These are phyloP conservation scores for Sicyos edulis DNA, from an alignment of 306 rosid species.

Conservation along the genomic window DNA sequence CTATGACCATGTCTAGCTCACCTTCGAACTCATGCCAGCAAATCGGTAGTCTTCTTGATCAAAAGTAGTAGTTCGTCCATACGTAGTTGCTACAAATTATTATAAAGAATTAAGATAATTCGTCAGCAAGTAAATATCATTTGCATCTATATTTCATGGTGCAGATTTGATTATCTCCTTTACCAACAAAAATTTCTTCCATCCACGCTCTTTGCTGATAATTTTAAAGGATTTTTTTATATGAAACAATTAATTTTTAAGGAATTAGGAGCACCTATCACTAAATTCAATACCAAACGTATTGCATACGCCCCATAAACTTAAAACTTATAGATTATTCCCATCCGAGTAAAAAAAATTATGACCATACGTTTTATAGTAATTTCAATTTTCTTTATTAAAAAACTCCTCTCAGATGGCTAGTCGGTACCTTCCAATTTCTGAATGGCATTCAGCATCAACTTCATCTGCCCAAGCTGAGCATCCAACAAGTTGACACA, in stretches of 20 bases:
- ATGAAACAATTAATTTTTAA: not conserved
- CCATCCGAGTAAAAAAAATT: constrained; percentile 9
- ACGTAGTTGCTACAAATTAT: constrained; percentile 34
- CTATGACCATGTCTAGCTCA: constrained; percentile 26
- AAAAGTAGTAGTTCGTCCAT: constrained; percentile 26
- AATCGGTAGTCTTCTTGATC: constrained; percentile 54
- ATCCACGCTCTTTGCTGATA: not conserved
- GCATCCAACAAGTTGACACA: constrained; percentile 24
- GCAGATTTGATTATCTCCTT: not conserved
- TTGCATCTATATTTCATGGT: not conserved
- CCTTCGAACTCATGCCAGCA: constrained; percentile 55
- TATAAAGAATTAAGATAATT: constrained; percentile 9
- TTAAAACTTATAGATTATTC: not conserved
- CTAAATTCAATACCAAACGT: not conserved
- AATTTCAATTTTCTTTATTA: not conserved
- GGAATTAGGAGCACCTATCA: not conserved
- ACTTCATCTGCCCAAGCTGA: constrained; percentile 88
- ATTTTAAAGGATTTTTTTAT: not conserved
- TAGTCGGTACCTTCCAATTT: constrained; percentile 69
- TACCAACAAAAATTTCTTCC: not conserved
- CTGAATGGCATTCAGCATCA: constrained; percentile 63
- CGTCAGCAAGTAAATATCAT: not conserved
- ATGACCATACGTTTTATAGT: not conserved
- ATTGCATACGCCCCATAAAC: not conserved
- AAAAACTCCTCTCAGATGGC: not conserved